Conservation (phyloP, 208 protist species). For the Leishmania arabica region DNA sequence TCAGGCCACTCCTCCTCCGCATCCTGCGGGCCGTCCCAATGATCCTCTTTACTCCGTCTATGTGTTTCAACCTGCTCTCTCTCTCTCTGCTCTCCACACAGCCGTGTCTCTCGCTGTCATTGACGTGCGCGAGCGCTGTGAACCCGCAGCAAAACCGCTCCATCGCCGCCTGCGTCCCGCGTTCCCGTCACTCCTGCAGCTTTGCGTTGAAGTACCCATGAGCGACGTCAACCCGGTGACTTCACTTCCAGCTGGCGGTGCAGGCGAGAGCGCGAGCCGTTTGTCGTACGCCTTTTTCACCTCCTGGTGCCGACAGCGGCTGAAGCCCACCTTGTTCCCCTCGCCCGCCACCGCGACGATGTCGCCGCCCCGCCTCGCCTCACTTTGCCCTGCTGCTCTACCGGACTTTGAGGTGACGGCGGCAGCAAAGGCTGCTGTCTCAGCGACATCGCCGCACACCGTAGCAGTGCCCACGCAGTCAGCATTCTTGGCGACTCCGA, state of each 20-base stretch:
- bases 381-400: neutral
- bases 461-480: neutral
- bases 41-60: neutral
- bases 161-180: neutral
- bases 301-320: slow-evolving; percentile 14
- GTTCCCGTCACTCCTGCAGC: neutral
- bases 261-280: neutral
- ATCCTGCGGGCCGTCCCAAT: neutral
- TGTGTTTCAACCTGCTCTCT: neutral
- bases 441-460: neutral
- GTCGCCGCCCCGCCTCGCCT: neutral
- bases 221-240: neutral
- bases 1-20: neutral
- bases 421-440: neutral
- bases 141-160: neutral
- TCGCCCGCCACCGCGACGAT: neutral
- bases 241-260: neutral
- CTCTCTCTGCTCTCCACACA: neutral
- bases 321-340: slow-evolving; percentile 11
- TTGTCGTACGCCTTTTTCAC: neutral
- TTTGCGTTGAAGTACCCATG: neutral
- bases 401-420: neutral
- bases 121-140: neutral
- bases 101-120: neutral
- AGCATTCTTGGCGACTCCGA: neutral